Evolutionary conservation across 768 basidiomycete genomes (phyloP), one percentile per base, ranked within the genome.

Genomic region (Termitomyces heimii): DNA sequence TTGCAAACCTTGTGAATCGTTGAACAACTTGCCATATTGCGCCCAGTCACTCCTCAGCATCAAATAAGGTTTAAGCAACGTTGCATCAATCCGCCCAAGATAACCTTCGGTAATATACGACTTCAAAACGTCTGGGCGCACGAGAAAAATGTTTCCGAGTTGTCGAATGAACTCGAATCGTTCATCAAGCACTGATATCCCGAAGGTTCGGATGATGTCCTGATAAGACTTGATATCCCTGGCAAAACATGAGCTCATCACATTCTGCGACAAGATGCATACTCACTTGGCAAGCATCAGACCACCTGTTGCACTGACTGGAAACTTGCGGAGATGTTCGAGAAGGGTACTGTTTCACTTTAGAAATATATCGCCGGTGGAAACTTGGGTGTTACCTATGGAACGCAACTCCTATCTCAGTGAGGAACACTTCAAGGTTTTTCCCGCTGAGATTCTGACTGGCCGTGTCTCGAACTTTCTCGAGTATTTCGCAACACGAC

Each of bases 131-230:
- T 98, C 94, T 7, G 96, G 95, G 54, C 88, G 92, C 49, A 99
- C 91, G 61, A 98, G 88, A 80, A 98, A 99, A 61, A 95, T 82
- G 66, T 98, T 96, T 62, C 96, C 97, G 5, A 99, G 84, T 70
- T 98, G 95, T 40, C 95, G 88, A 60, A 98, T 87, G 75, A 98
- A 98, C 68, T 98, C 97, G 74, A 96, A 99, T 24, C 96, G 93
- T 69, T 98, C 95, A 62, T 88, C 83, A 8, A 99, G 78, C 7
- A 89, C 79, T 12, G 92, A 84, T 43, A 97, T 85, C 31, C 80
- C 79, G 73, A 96, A 98, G n/a, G 81, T 84, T 60, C 79, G 75
- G 62, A 97, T 83, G 2, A 83, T 82, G 64, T 98, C 97, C 75
- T 98, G 97, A 66, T 99, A 99, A 22, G 89, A 85, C 62, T 95